Percentiles rank a stretch among this genome's conserved stretches.
phyloP scores from a whole-genome alignment of 345 rosid genomes.

The Excoecaria agallocha region DNA sequence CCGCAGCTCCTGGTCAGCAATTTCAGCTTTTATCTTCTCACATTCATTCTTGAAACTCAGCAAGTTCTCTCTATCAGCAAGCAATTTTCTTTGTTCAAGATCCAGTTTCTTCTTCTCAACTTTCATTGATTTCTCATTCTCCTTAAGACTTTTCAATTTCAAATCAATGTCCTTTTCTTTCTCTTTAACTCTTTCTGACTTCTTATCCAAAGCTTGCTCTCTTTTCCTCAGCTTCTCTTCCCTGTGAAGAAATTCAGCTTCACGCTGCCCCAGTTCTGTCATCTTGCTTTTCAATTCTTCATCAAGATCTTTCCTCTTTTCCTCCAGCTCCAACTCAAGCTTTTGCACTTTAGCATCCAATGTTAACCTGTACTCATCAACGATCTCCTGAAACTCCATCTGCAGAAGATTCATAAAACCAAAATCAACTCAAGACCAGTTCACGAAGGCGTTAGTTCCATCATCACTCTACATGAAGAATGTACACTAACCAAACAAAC shows the following conservation, averaged over 20 bases:
- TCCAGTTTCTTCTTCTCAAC: conserved; percentile 61
- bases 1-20: conserved; percentile 52
- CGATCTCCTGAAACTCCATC: conserved; percentile 62
- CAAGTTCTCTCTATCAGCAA: conserved; percentile 50
- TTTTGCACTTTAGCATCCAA: conserved; percentile 51
- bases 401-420: conserved; percentile 24
- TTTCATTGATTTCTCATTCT: conserved; percentile 53
- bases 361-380: conserved; percentile 59
- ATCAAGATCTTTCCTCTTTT: conserved; percentile 54
- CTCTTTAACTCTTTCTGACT: conserved; percentile 58
- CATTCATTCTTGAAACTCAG: conserved; percentile 55
- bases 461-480: not conserved
- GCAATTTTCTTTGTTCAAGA: conserved; percentile 48
- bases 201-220: conserved; percentile 52
- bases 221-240: conserved; percentile 56
- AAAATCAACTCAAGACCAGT: not conserved
- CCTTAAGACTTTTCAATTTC: conserved; percentile 51
- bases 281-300: conserved; percentile 53
- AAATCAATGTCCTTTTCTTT: conserved; percentile 69
- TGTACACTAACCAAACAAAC: not conserved
- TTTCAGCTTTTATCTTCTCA: conserved; percentile 58
- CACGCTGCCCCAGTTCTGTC: conserved; percentile 44
- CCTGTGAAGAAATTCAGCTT: conserved; percentile 47
- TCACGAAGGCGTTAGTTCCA: not conserved
- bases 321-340: conserved; percentile 56